Conservation (phyloP, 2,329 filamentous ascomycete species). For the Cryphonectria naterciae region DNA sequence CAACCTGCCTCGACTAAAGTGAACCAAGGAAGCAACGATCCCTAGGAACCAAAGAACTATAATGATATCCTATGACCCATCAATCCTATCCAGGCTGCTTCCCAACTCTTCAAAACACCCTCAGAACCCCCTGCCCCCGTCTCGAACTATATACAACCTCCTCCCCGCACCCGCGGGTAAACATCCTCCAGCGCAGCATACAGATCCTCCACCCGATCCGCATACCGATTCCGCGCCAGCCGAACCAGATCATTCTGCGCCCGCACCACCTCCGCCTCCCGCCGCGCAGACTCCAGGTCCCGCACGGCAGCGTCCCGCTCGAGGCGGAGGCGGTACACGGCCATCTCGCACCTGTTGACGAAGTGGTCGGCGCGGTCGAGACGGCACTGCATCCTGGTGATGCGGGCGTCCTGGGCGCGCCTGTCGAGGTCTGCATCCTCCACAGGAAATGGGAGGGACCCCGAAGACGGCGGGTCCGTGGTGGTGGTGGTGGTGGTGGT, state of each 20-base stretch:
- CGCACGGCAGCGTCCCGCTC: constrained; percentile 57
- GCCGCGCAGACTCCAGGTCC: not conserved
- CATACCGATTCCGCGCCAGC: constrained; percentile 6
- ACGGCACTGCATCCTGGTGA: constrained; percentile 63
- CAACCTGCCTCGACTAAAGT: not conserved
- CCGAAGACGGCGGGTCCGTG: no score
- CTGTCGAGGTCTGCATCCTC: constrained; percentile 41
- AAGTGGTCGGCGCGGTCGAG: constrained; percentile 57
- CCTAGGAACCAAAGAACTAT: not conserved
- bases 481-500: no score
- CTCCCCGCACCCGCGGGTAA: not conserved
- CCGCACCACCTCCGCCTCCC: not conserved
- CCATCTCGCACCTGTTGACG: constrained; percentile 63
- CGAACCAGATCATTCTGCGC: not conserved
- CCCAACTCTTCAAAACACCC: no score
- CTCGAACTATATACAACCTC: no score
- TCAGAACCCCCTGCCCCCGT: not conserved
- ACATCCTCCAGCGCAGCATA: not conserved
- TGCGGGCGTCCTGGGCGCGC: constrained; percentile 60
- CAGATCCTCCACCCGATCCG: constrained; percentile 2
- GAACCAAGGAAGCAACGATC: not conserved
- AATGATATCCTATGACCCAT: not conserved
- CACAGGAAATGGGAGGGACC: no score
- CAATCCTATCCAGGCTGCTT: no score
- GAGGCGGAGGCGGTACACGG: constrained; percentile 63